A percentile compares a stretch with the other conserved stretches of the same genome.
phyloP scores from a whole-genome alignment of 2,329 filamentous ascomycete species.

The Xylaria sp. region DNA sequence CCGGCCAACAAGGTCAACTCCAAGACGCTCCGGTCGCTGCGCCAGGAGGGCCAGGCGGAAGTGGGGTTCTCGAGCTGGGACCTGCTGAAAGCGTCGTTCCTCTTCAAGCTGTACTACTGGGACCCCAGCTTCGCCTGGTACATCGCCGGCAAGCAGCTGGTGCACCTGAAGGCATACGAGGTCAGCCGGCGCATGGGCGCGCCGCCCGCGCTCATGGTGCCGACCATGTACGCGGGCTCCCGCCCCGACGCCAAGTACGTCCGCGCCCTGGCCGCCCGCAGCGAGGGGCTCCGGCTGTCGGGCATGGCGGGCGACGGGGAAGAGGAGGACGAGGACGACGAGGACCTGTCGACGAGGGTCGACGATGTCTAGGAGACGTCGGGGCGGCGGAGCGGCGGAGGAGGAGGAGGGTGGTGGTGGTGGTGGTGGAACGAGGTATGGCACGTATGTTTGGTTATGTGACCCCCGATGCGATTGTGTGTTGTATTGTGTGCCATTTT shows the following conservation, averaged over 20 bases:
- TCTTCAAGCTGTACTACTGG: slow-evolving; percentile 45
- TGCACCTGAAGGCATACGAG: slow-evolving; percentile 47
- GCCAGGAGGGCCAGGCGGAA: slow-evolving; percentile 29
- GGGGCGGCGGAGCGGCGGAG: too few relatives aligned
- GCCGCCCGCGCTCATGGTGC: slow-evolving; percentile 39
- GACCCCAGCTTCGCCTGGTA: slow-evolving; percentile 46
- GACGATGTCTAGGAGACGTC: slow-evolving; percentile 22
- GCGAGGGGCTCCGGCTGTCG: slow-evolving; percentile 18
- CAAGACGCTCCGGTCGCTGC: slow-evolving; percentile 37
- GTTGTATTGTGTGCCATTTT: too few relatives aligned
- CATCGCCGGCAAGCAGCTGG: slow-evolving; percentile 53
- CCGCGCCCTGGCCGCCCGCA: slow-evolving; percentile 25
- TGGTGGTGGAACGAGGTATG: slow-evolving; percentile 1
- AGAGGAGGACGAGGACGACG: slow-evolving; percentile 20
- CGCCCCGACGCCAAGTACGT: slow-evolving; percentile 33
- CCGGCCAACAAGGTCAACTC: slow-evolving; percentile 36
- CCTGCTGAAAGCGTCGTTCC: slow-evolving; percentile 53
- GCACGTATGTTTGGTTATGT: too few relatives aligned
- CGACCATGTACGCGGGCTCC: slow-evolving; percentile 34
- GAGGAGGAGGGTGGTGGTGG: background rate
- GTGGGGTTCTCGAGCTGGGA: slow-evolving; percentile 47
- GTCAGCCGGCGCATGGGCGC: slow-evolving; percentile 18
- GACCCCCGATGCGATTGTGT: too few relatives aligned
- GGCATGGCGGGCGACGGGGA: slow-evolving; percentile 13
- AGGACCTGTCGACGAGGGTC: slow-evolving; percentile 18